Percentiles rank a stretch among this genome's conserved stretches.
Evolutionary conservation across 2,329 filamentous ascomycete species (phyloP).

Genomic region (Colletotrichum tofieldiae): DNA sequence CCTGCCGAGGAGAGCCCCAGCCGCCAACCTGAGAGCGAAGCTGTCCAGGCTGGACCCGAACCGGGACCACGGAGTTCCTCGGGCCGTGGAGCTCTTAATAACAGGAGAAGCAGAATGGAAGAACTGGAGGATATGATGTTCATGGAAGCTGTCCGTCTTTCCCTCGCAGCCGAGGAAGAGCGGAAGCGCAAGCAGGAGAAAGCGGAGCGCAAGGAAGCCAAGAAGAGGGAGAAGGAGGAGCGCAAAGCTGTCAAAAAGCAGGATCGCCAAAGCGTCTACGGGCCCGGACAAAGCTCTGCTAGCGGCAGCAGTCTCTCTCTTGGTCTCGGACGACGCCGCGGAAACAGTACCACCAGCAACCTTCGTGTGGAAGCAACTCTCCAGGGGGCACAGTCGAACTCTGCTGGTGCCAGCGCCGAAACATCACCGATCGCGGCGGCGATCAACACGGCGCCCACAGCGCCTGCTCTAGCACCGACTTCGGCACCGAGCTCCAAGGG

Average conservation of each 20-base stretch:
- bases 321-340: constrained; percentile 70
- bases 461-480: constrained; percentile 47
- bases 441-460: constrained; percentile 47
- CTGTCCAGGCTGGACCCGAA: constrained; percentile 51
- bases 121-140: constrained; percentile 99
- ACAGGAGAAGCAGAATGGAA: constrained; percentile 74
- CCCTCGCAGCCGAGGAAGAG: constrained; percentile 93
- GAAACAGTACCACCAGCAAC: constrained; percentile 73
- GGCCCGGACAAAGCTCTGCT: constrained; percentile 62
- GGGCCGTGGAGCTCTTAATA: constrained; percentile 47
- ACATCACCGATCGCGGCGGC: constrained; percentile 52
- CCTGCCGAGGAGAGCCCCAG: constrained; percentile 52
- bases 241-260: constrained; percentile 83
- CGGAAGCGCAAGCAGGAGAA: constrained; percentile 89
- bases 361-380: constrained; percentile 70
- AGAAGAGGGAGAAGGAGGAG: constrained; percentile 87
- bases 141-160: constrained; percentile 93
- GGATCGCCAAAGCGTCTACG: constrained; percentile 55
- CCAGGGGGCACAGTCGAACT: constrained; percentile 55
- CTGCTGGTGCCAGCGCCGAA: constrained; percentile 27
- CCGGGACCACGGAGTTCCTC: constrained; percentile 53
- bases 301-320: constrained; percentile 78
- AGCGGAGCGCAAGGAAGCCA: constrained; percentile 84
- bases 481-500: constrained; percentile 70
- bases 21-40: constrained; percentile 47